Conservation (phyloP, 441 rosid genomes). For the Biscutella laevigata region DNA sequence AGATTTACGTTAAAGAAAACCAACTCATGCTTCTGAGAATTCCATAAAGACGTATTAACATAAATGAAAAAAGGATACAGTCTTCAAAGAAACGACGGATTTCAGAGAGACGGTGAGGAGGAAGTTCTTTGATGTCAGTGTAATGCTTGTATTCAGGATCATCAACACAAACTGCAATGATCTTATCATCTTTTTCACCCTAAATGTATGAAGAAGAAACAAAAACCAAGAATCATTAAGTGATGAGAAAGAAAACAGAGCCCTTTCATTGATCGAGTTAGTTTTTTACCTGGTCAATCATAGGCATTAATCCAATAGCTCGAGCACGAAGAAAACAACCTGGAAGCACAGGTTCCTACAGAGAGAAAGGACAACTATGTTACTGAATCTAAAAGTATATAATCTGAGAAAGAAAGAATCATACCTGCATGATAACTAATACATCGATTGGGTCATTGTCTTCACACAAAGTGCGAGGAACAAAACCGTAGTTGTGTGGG, state of each 20-base stretch:
- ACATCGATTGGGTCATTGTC: constrained; percentile 37
- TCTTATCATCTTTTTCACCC: constrained; percentile 98
- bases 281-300: constrained; percentile 97
- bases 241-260: too few species aligned
- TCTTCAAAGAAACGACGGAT: constrained; percentile 96
- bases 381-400: not conserved
- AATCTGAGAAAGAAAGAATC: not conserved
- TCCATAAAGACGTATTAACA: too few species aligned
- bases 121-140: constrained; percentile 75
- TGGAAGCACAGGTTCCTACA: constrained; percentile 89
- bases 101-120: constrained; percentile 92
- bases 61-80: constrained; percentile 26
- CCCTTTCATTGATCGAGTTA: too few species aligned
- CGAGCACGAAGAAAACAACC: constrained; percentile 90
- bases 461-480: constrained; percentile 34
- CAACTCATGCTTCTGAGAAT: too few species aligned
- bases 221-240: too few species aligned
- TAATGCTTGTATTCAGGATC: constrained; percentile 94
- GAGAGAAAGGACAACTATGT: not conserved
- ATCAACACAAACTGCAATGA: constrained; percentile 93
- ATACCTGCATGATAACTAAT: constrained; percentile 34
- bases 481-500: too few species aligned
- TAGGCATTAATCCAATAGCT: constrained; percentile 96
- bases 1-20: not conserved
- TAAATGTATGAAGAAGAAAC: constrained; percentile 11